phyloP scores from a whole-genome alignment of 495 filamentous ascomycete species.

The Tuber aestivum region DNA sequence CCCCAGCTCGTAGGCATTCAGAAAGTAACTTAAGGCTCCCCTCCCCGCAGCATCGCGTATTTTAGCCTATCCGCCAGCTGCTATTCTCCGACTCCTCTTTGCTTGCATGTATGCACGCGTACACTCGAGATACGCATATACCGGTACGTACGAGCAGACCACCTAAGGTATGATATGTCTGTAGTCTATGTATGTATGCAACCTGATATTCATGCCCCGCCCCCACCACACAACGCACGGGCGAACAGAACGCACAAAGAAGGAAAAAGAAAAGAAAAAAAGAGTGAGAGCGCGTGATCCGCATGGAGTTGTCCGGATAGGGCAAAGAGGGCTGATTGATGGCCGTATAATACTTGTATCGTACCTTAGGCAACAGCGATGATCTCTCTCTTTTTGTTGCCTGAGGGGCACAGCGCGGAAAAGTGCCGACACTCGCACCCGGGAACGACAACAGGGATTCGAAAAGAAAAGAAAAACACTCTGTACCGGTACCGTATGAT shows the following conservation, averaged over 20 bases:
- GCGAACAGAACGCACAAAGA: neutral
- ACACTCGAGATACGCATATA: neutral
- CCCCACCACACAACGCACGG: neutral
- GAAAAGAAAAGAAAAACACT: too few relatives aligned
- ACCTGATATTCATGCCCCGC: neutral
- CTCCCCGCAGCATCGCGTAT: neutral
- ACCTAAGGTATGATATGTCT: too few relatives aligned
- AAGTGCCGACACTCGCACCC: neutral
- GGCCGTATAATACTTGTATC: too few relatives aligned
- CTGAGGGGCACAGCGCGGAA: neutral
- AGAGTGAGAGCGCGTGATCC: neutral
- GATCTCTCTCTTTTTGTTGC: neutral
- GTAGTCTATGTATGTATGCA: neutral
- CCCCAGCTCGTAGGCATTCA: neutral
- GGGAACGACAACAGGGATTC: neutral
- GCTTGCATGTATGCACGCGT: neutral
- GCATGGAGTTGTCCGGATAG: neutral
- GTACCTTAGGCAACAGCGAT: neutral
- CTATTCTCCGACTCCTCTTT: neutral
- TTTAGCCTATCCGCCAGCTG: neutral
- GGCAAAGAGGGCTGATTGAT: neutral
- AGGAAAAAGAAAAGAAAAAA: neutral
- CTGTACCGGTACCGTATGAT: neutral
- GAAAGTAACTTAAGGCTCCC: neutral
- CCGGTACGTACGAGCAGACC: too few relatives aligned